These are phyloP conservation scores for Yarrowia porcina DNA, from an alignment of 805 yeast species.

Conservation along the genomic window DNA sequence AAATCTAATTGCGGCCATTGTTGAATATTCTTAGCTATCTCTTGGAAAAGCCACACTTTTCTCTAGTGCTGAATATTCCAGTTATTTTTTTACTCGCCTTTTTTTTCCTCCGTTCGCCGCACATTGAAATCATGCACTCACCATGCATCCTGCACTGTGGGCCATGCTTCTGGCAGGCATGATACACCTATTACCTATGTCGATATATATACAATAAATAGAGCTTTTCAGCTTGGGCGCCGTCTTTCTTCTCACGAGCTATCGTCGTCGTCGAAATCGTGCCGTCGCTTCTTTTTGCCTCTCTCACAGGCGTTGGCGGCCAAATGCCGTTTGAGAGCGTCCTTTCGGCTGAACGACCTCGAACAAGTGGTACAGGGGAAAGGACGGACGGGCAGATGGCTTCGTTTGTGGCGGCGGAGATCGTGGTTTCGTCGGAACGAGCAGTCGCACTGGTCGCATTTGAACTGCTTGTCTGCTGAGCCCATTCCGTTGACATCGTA, in stretches of 20 bases:
- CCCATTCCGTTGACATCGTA: constrained; percentile 4
- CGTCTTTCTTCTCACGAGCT: background rate
- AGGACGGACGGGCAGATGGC: constrained; percentile 25
- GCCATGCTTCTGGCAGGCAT: constrained; percentile 16
- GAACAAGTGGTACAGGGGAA: constrained; percentile 22
- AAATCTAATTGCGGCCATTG: background rate
- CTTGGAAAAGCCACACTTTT: background rate
- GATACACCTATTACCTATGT: constrained; percentile 13
- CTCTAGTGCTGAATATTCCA: too few relatives aligned
- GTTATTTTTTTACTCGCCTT: background rate
- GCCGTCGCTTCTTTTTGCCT: constrained; percentile 23
- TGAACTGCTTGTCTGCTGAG: constrained; percentile 24
- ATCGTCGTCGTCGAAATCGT: constrained; percentile 8
- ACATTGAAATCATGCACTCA: background rate
- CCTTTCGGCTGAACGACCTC: constrained; percentile 23
- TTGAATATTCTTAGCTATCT: background rate
- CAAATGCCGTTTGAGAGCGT: constrained; percentile 25
- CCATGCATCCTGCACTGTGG: background rate
- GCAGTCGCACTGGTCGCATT: constrained; percentile 26
- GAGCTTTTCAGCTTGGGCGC: background rate
- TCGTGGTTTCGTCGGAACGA: constrained; percentile 24
- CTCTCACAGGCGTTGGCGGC: constrained; percentile 26
- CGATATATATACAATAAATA: constrained; percentile 19
- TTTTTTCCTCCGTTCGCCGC: background rate
- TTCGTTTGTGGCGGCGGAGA: constrained; percentile 5